Percentiles rank a stretch among this genome's conserved stretches.
Evolutionary conservation across 257 asterid species (phyloP).

Genomic region (Ballota nigra): DNA sequence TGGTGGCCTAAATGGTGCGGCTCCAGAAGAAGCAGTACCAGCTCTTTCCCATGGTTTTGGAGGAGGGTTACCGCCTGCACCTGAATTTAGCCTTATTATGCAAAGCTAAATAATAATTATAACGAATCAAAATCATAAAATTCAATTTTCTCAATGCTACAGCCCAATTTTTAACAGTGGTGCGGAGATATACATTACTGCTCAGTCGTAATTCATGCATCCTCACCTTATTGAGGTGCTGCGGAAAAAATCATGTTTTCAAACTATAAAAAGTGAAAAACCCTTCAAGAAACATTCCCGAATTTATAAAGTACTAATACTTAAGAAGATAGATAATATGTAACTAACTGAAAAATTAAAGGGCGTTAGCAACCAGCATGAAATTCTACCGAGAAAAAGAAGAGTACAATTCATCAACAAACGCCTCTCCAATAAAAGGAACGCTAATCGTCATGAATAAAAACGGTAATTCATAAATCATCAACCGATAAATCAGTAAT

Average conservation of each 20-base stretch:
- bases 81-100: constrained; percentile 9
- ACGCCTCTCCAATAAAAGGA: neutral
- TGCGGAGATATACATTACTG: neutral
- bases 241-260: neutral
- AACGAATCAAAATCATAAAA: neutral
- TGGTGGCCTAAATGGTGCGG: constrained; percentile 82
- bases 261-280: neutral
- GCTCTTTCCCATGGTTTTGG: constrained; percentile 97
- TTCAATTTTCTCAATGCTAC: neutral
- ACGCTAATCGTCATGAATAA: neutral
- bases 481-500: neutral
- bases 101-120: neutral
- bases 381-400: neutral
- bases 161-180: neutral
- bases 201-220: neutral
- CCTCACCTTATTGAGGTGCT: neutral
- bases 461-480: neutral
- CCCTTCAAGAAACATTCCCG: neutral
- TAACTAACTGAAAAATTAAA: neutral
- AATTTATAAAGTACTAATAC: neutral
- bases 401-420: neutral
- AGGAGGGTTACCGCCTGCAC: constrained; percentile 59
- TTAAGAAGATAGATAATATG: neutral
- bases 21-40: constrained; percentile 75
- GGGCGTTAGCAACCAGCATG: neutral